Evolutionary conservation across 202 grass and related monocot genomes (phyloP), one percentile per base, ranked within the genome.

Genomic region (Digitaria exilis): DNA sequence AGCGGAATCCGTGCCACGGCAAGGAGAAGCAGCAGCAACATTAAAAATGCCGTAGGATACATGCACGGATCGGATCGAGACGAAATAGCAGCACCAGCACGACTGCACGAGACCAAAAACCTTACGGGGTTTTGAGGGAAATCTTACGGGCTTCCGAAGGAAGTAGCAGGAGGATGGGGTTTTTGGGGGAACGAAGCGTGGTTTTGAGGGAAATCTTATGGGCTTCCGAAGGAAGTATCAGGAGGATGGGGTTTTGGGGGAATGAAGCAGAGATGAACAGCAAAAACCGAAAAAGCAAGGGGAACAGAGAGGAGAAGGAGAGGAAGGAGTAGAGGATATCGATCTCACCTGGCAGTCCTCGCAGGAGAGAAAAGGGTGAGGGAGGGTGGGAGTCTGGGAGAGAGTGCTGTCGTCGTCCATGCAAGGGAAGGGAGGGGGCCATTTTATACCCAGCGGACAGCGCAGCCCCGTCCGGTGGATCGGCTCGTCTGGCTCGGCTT

Each of bases 311-410:
- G 41, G 60, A n/a, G n/a, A n/a, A n/a, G 50, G 69, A 54, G n/a
- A n/a, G n/a, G n/a, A n/a, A 48, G 35, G 44, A 8, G 31, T 62
- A 24, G 79, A 34, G 68, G n/a, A n/a, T n/a, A 71, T 71, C 69
- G 8, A 76, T 77, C 72, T 69, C 50, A 84, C 82, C 82, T 84
- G 34, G 30, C 21, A 49, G 34, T 17, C 49, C 54, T 84, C 71
- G 50, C 24, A 66, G 59, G 45, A 54, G 80, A 73, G 52, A 16
- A 24, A 43, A n/a, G 35, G 6, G 18, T 7, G 49, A 22, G 63
- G 2, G 24, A 4, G 25, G 51, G 6, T 35, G 0, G 29, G 26
- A 5, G 26, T 11, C n/a, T n/a, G 43, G 4, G 60, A 51, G 61
- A 26, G 59, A 34, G 22, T 37, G 59, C 22, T 22, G 70, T 37